Conservation (phyloP, 495 filamentous ascomycete genomes). For the Penicillium diatomitis region DNA sequence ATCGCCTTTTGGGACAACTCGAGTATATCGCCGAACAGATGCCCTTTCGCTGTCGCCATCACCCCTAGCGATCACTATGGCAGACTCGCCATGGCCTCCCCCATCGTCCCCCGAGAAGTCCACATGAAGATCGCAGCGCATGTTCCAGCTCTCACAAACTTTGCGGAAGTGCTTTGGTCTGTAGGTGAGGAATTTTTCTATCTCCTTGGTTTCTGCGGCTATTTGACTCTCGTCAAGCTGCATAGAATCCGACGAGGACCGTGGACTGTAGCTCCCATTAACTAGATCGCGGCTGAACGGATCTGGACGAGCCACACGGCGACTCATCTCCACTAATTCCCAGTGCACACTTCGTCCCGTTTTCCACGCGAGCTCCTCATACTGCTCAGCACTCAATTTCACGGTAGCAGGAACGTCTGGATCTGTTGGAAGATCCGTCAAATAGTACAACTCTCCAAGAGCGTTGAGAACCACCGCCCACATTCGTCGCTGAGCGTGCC, state of each 20-base stretch:
- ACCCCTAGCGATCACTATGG: slow-evolving; percentile 68
- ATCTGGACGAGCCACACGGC: slow-evolving; percentile 61
- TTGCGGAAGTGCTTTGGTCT: slow-evolving; percentile 73
- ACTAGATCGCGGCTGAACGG: slow-evolving; percentile 50
- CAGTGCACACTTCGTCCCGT: slow-evolving; percentile 69
- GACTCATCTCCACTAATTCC: slow-evolving; percentile 68
- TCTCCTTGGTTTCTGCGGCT: slow-evolving; percentile 65
- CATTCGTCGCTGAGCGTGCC: slow-evolving; percentile 57
- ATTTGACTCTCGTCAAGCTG: slow-evolving; percentile 61
- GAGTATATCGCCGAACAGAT: slow-evolving; percentile 43
- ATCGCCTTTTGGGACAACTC: slow-evolving; percentile 8
- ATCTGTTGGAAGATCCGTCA: slow-evolving; percentile 55
- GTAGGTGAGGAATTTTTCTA: slow-evolving; percentile 64
- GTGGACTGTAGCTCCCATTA: slow-evolving; percentile 60
- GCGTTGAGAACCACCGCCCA: slow-evolving; percentile 90
- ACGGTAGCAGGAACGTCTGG: slow-evolving; percentile 15
- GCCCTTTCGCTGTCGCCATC: slow-evolving; percentile 45
- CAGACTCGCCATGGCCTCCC: slow-evolving; percentile 58
- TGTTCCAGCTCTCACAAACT: slow-evolving; percentile 81
- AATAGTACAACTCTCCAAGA: slow-evolving; percentile 81
- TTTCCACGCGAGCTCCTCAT: slow-evolving; percentile 66
- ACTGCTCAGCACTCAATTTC: slow-evolving; percentile 29
- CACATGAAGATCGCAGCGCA: slow-evolving; percentile 75
- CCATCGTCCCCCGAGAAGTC: slow-evolving; percentile 82
- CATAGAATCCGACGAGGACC: slow-evolving; percentile 62